Conservation (phyloP, 495 filamentous ascomycete genomes). For the Astrocystis sublimbata region DNA sequence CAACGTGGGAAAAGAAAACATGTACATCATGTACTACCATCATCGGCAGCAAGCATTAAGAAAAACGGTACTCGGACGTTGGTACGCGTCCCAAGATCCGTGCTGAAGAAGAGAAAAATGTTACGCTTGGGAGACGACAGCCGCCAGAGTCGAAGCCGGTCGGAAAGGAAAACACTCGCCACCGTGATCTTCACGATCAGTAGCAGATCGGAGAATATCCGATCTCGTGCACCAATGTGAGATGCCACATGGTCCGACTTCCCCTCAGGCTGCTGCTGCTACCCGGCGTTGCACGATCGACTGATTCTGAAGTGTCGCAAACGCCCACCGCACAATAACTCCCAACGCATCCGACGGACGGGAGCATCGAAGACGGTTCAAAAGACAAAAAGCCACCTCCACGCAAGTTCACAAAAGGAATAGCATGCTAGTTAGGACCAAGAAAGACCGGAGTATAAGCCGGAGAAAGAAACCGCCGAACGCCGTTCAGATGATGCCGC, state of each 20-base stretch:
- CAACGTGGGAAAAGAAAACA: constrained; percentile 1
- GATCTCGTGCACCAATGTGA: constrained; percentile 20
- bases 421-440: not conserved
- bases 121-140: constrained; percentile 1
- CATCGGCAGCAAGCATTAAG: not conserved
- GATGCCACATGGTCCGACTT: constrained; percentile 27
- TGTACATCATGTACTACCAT: not conserved
- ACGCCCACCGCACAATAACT: constrained; percentile 10
- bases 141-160: not conserved
- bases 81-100: not conserved
- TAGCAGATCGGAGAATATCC: not conserved
- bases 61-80: not conserved
- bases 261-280: constrained; percentile 31
- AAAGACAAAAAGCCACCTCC: constrained; percentile 10
- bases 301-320: constrained; percentile 27
- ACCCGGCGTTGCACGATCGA: constrained; percentile 27
- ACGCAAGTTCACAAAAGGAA: not conserved
- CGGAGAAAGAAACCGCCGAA: constrained; percentile 17
- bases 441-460: constrained; percentile 16
- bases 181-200: not conserved
- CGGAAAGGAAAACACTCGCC: not conserved
- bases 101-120: not conserved
- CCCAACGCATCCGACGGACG: constrained; percentile 20
- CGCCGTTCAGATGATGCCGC: constrained; percentile 18
- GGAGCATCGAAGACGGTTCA: constrained; percentile 2